Base-by-base conservation (phyloP, 805 yeast species). In the Starmerella bombicola region DNA sequence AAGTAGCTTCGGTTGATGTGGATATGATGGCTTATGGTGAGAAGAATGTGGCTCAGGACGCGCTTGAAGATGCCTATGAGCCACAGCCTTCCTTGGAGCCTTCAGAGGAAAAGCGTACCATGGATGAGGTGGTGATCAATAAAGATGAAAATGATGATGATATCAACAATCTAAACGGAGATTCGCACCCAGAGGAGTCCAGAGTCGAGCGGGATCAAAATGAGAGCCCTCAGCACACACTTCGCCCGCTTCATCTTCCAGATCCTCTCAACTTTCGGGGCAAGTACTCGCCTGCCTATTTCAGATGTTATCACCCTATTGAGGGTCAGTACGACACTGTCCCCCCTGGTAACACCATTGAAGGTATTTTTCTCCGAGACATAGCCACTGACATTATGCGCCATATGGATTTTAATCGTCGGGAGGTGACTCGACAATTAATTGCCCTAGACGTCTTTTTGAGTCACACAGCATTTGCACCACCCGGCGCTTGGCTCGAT, bases 381-480 rank as follows among this genome's bases (percentile, higher is more conserved):
- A 64, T 82, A 25, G 67, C 78, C 26, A 70, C 71, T 37, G 96
- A 88, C 59, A 62, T 81, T 24, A 71, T 86, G 40, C 76, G 79
- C 45, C 75, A 79, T 50, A 64, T 88, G 64, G 93, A 86, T 49
- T 91, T 83, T 67, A 91, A 91, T 62, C 78, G 94, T 55, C 74
- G 73, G 34, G 91, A 82, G 48, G 93, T 83, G 8, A 77, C 94
- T 0, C 75, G 81, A 47, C 95, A 85, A 58, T 70, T 91, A 33
- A 69, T 83, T 23, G 73, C 78, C 5, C 61, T 91, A 41, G 85
- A 80, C 53, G 58, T 73, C 40, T 86, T 76, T 53, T 85, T 85
- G 65, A 69, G 73, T 46, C 67, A 73, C 9, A 71, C 71, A 30
- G 53, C 68, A n/a, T 80, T 81, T 59, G 73, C 83, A 1, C 70